Base-by-base conservation (phyloP, 2,329 filamentous ascomycete genomes). In the Fusarium sp. region DNA sequence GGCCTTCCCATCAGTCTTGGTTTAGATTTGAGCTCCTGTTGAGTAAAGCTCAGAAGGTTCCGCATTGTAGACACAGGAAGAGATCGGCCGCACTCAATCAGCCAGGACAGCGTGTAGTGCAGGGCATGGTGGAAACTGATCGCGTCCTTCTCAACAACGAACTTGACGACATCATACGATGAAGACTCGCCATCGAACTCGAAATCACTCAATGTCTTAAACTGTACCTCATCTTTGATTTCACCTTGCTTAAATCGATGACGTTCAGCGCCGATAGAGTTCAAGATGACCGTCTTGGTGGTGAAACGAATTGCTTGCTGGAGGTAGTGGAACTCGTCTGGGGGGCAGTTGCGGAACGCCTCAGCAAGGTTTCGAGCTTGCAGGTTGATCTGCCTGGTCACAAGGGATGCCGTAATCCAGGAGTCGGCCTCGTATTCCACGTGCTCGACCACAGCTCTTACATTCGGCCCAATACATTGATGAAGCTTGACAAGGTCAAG, bases 41-140 rank as follows among this genome's bases (percentile, higher is more conserved):
- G 86, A 14, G 92, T 91, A 79, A 95, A 95, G 73, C 88, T 88
- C 46, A 99, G 84, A 11, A 97, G 83, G 6, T 86, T 86, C 46
- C 86, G 88, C 71, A 98, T 85, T 53, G 92, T 86, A 25, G 91
- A 88, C 13, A 87, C 86, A 36, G 89, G 85, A 84, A 97, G 91
- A 53, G 89, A 88, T 78, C 95, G 94, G 47, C 91, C 96, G 75
- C 93, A 93, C 80, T 99, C 96, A 65, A 99, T 89, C 41, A 99
- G 86, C 96, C 96, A 99, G 1, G 96, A 99, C 4, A 98, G 84
- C 0, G 94, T 97, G 80, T 98, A 99, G 82, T 99, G 96, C 33
- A 99, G 87, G 3, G 94, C 94, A 80, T 99, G 96, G 79, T 99
- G 96, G 81, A 99, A 98, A 83, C 96, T 98, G 83, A 99, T 96